These are phyloP conservation scores for Flaveria floridana DNA, from an alignment of 140 eudicot genomes.

Conservation along the genomic window DNA sequence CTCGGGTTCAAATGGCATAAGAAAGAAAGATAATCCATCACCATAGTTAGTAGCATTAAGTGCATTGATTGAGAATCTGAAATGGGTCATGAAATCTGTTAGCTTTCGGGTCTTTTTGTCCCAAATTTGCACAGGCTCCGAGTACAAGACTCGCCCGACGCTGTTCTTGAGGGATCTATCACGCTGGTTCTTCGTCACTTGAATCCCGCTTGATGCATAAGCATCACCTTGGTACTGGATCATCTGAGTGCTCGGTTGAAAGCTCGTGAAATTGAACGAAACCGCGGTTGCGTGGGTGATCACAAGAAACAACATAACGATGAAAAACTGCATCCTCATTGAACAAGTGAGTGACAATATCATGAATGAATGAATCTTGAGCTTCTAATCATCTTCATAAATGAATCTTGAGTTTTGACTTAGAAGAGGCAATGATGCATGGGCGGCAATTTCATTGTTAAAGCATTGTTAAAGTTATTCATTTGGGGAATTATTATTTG, in stretches of 20 bases:
- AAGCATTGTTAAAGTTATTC: constrained; percentile 13
- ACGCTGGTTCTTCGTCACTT: constrained; percentile 44
- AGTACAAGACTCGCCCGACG: constrained; percentile 41
- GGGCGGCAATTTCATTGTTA: constrained; percentile 29
- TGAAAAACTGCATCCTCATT: constrained; percentile 22
- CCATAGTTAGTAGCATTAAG: constrained; percentile 36
- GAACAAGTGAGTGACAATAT: neutral
- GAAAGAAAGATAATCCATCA: constrained; percentile 49
- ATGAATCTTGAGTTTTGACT: constrained; percentile 6
- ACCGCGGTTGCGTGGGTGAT: constrained; percentile 25
- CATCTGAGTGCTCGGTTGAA: constrained; percentile 37
- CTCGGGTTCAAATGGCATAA: constrained; percentile 36
- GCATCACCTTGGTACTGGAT: constrained; percentile 50
- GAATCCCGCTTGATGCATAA: constrained; percentile 40
- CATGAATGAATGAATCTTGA: neutral
- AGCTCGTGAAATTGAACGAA: constrained; percentile 38
- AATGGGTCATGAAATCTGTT: constrained; percentile 46
- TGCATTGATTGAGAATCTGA: constrained; percentile 40
- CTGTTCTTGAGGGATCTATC: constrained; percentile 37
- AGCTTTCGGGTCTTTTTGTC: constrained; percentile 34
- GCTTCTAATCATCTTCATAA: constrained; percentile 14
- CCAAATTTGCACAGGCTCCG: constrained; percentile 42
- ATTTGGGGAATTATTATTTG: constrained; percentile 13
- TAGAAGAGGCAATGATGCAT: constrained; percentile 5
- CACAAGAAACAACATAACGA: constrained; percentile 20